Base-by-base conservation (phyloP, 1,139 yeast genomes). In the Martiniozyma asiatica region DNA sequence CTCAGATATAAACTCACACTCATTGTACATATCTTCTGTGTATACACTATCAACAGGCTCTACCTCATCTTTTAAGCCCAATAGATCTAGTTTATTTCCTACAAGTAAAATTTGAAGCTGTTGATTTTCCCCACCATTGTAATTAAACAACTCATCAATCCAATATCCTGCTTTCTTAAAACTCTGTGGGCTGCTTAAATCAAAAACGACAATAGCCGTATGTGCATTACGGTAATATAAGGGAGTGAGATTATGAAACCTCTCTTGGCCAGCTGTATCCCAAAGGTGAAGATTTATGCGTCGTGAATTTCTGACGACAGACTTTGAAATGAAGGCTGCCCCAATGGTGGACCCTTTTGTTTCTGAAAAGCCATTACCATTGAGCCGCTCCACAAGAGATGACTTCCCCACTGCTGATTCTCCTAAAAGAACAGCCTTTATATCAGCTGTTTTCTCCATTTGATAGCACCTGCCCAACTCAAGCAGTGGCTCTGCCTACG, bases 211-310 rank as follows among this genome's bases (percentile, higher is more conserved):
- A 27, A 84, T 65, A 1, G 94, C 94, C 24, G 85, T 78, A 51
- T 81, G 80, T 15, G 94, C 87, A 47, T 82, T 82, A 38, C 95
- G 62, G 55, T 84, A 84, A 55, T 84, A 84, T 82, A 84, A 78
- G 4, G 94, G 94, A 3, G 94, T 93, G 47, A 84, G 63, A 24
- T 81, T 73, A 37, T 85, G 87, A 62, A 84, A 84, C 32, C 95
- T 60, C 51, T 84, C 95, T 53, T 84, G 95, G 3, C 95, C 95
- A 0, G 95, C 95, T 11, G 95, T 84, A 51, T 84, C 95, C 85
- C 85, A 75, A 40, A 69, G 70, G 44, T 70, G 77, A 41, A 53
- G 35, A 31, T 51, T 52, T 14, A 52, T 40, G 23, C 46, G 32
- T 25, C 31, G 26, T 30, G 61, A 42, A 55, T 59, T 33, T 53